phyloP scores from a whole-genome alignment of 148 eudicot species.

The Spergularia marina region DNA sequence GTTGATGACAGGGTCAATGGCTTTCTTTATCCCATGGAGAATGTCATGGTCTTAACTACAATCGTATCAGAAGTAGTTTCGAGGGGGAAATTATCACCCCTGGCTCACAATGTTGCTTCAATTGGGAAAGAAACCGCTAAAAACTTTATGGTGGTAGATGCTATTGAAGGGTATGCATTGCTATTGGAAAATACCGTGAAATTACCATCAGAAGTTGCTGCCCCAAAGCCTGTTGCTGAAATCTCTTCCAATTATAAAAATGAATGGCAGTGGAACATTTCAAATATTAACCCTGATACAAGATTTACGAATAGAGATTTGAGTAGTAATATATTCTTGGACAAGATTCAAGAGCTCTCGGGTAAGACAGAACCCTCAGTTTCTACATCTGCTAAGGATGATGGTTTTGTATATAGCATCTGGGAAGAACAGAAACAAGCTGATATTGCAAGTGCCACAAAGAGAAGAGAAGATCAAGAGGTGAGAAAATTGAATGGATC shows the following conservation, averaged over 20 bases:
- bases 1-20: constrained; percentile 87
- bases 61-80: constrained; percentile 52
- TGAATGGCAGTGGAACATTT: constrained; percentile 71
- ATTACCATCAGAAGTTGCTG: constrained; percentile 77
- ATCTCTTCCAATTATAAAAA: constrained; percentile 52
- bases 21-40: constrained; percentile 73
- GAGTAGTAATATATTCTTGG: constrained; percentile 37
- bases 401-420: constrained; percentile 47
- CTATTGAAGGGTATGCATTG: constrained; percentile 68
- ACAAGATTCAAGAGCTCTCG: constrained; percentile 45
- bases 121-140: constrained; percentile 60
- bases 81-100: constrained; percentile 55
- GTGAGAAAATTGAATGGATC: constrained; percentile 29
- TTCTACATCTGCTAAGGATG: constrained; percentile 33
- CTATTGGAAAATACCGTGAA: constrained; percentile 57
- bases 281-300: constrained; percentile 38
- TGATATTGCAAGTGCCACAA: constrained; percentile 44
- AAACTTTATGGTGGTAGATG: constrained; percentile 67
- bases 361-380: constrained; percentile 32
- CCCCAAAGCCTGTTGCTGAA: constrained; percentile 45
- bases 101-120: constrained; percentile 63
- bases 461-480: constrained; percentile 82
- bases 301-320: constrained; percentile 32
- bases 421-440: constrained; percentile 75
- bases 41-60: constrained; percentile 45